phyloP scores from a whole-genome alignment of 371 early-diverging fungal species.

The Zopfochytrium polystomum region DNA sequence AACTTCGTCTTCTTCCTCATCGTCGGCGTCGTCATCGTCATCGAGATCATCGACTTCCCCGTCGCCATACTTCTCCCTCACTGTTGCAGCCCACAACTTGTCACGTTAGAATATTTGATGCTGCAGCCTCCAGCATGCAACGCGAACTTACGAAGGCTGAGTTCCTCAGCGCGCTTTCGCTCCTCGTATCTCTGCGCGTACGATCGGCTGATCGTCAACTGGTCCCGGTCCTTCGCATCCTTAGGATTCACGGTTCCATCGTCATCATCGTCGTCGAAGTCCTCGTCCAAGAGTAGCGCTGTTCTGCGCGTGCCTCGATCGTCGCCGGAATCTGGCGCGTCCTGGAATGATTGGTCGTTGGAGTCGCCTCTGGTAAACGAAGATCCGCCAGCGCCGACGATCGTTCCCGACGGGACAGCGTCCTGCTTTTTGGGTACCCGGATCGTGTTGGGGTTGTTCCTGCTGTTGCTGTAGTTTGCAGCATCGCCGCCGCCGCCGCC shows the following conservation, averaged over 20 bases:
- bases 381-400: background rate
- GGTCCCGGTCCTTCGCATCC: no score
- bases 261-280: constrained; percentile 28
- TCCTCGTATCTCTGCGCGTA: constrained; percentile 64
- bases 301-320: background rate
- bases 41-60: constrained; percentile 7
- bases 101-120: background rate
- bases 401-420: background rate
- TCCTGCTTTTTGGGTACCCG: constrained; percentile 6
- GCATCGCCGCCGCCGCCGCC: no score
- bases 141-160: constrained; percentile 50
- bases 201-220: constrained; percentile 54
- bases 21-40: constrained; percentile 24
- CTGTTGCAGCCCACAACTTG: constrained; percentile 36
- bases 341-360: constrained; percentile 1
- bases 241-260: no score
- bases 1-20: constrained; percentile 84
- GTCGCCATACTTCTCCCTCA: constrained; percentile 58
- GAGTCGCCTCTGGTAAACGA: background rate
- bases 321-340: constrained; percentile 10
- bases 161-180: constrained; percentile 63
- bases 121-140: background rate
- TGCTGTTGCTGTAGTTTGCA: no score
- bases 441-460: constrained; percentile 21
- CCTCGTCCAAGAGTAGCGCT: constrained; percentile 8